These are phyloP conservation scores for Hygrocybe coccinea DNA, from an alignment of 768 basidiomycete species.

Conservation along the genomic window DNA sequence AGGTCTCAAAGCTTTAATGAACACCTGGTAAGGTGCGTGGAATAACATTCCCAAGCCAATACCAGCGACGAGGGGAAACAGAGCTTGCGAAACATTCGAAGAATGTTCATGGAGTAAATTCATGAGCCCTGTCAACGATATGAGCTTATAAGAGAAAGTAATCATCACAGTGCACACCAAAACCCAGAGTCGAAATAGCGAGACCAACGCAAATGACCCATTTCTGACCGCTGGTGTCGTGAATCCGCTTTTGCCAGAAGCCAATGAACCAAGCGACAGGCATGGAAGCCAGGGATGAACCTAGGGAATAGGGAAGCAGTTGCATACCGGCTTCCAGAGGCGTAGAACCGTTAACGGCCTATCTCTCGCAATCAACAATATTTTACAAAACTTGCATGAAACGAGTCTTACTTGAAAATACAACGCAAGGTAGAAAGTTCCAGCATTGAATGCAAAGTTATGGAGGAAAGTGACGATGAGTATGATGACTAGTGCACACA, in stretches of 20 bases:
- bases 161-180: conserved; percentile 46
- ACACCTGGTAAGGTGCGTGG: conserved; percentile 80
- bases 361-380: conserved; percentile 12
- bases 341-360: conserved; percentile 69
- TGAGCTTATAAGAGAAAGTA: conserved; percentile 15
- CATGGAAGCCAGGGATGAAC: conserved; percentile 79
- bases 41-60: conserved; percentile 79
- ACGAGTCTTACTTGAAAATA: conserved; percentile 64
- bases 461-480: conserved; percentile 73
- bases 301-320: conserved; percentile 80
- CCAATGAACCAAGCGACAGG: conserved; percentile 82
- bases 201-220: conserved; percentile 60
- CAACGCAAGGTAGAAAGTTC: conserved; percentile 80
- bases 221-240: conserved; percentile 61
- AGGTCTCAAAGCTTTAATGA: conserved; percentile 59
- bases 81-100: conserved; percentile 38
- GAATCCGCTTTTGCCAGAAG: conserved; percentile 53
- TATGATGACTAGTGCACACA: conserved; percentile 47
- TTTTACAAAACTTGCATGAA: conserved; percentile 9
- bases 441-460: conserved; percentile 77
- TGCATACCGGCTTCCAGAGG: conserved; percentile 69
- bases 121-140: conserved; percentile 54
- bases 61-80: conserved; percentile 69
- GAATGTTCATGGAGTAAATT: conserved; percentile 55
- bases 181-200: conserved; percentile 61